Percentiles rank a stretch among this genome's conserved stretches.
These are phyloP conservation scores for Rhododendron vialii DNA, from an alignment of 148 eudicot species.

Conservation along the genomic window DNA sequence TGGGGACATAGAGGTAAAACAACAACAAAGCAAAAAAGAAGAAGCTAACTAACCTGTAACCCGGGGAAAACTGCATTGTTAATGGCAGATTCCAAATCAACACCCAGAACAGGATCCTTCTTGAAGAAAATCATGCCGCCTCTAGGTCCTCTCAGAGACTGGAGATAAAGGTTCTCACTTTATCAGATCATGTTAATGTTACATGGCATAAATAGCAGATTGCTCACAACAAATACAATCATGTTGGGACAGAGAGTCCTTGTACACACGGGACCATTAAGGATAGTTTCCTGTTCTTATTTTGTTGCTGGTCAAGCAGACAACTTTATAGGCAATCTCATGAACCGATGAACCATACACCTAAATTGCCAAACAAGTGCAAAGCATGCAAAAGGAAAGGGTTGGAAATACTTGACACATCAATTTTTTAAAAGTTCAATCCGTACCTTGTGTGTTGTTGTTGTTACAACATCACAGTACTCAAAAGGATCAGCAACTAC, in stretches of 20 bases:
- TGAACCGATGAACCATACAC: background rate
- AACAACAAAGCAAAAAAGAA: background rate
- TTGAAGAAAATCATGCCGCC: slow-evolving; percentile 96
- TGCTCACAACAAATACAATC: slow-evolving; percentile 24
- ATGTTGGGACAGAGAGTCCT: slow-evolving; percentile 61
- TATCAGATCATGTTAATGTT: slow-evolving; percentile 47
- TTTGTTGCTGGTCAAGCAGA: background rate
- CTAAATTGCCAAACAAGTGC: background rate
- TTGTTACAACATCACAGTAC: slow-evolving; percentile 85
- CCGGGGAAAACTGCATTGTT: slow-evolving; percentile 94
- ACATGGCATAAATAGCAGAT: background rate
- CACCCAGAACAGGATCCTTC: slow-evolving; percentile 68
- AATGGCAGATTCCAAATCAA: slow-evolving; percentile 77
- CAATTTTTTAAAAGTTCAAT: background rate
- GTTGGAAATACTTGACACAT: background rate
- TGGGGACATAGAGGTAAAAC: background rate
- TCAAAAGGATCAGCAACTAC: slow-evolving; percentile 86
- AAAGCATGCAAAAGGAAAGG: background rate
- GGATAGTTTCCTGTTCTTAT: slow-evolving; percentile 21
- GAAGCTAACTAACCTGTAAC: slow-evolving; percentile 47
- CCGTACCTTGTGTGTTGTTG: slow-evolving; percentile 93
- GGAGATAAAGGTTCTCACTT: slow-evolving; percentile 26
- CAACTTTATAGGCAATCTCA: background rate
- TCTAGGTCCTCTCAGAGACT: slow-evolving; percentile 94
- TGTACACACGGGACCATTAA: slow-evolving; percentile 80